Conservation (phyloP, 306 rosid genomes). For the peach (Prunus persica) region DNA sequence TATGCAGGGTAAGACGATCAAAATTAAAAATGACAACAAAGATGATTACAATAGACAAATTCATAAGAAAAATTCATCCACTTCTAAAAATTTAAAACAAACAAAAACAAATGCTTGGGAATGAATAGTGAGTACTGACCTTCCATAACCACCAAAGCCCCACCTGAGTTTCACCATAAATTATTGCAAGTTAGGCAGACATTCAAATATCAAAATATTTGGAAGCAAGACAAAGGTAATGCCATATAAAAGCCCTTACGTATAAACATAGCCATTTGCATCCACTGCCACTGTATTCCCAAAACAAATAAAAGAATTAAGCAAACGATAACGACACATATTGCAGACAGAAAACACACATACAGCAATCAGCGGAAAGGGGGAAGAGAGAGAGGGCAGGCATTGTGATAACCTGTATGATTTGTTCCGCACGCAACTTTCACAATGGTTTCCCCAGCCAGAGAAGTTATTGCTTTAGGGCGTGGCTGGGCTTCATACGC, state of each 20-base stretch:
- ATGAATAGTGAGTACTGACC: slow-evolving; percentile 46
- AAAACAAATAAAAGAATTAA: slow-evolving; percentile 24
- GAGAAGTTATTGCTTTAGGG: slow-evolving; percentile 78
- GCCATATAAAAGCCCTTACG: slow-evolving; percentile 54
- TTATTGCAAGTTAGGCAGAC: slow-evolving; percentile 21
- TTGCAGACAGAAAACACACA: not conserved
- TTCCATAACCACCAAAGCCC: slow-evolving; percentile 99
- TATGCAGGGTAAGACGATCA: not conserved
- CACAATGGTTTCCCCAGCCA: slow-evolving; percentile 76
- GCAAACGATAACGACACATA: not conserved
- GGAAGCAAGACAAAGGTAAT: not conserved
- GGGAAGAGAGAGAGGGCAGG: not conserved
- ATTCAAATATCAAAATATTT: slow-evolving; percentile 1
- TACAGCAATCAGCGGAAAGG: not conserved
- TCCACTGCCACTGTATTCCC: slow-evolving; percentile 82
- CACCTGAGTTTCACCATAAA: slow-evolving; percentile 53
- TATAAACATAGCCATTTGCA: slow-evolving; percentile 80
- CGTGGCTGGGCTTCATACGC: slow-evolving; percentile 98
- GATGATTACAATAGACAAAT: not conserved
- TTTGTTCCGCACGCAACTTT: slow-evolving; percentile 94
- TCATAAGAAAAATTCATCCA: not conserved
- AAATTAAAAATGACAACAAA: slow-evolving; percentile 1
- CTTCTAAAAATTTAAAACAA: not conserved
- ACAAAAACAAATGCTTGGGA: not conserved
- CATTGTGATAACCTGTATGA: slow-evolving; percentile 65